phyloP scores from a whole-genome alignment of 495 filamentous ascomycete genomes.

The Xylaria cubensis region DNA sequence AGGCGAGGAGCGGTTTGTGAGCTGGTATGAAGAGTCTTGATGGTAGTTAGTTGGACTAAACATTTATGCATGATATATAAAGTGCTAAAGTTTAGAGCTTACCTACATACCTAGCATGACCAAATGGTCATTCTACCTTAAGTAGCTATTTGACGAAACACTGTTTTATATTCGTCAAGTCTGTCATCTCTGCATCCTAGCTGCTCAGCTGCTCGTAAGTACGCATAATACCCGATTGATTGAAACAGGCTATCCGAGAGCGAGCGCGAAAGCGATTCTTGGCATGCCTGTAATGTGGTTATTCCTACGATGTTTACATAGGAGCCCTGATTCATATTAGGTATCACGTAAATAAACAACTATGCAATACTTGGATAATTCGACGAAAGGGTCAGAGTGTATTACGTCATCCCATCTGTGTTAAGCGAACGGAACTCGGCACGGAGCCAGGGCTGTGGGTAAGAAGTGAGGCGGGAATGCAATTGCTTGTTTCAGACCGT shows the following conservation, averaged over 20 bases:
- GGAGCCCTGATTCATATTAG: not conserved
- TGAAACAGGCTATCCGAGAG: no score
- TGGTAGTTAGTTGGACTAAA: not conserved
- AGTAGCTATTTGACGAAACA: not conserved
- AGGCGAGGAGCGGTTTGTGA: conserved; percentile 66
- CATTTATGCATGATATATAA: not conserved
- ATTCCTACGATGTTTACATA: not conserved
- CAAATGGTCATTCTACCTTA: not conserved
- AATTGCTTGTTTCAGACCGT: not conserved
- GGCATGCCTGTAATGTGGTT: not conserved
- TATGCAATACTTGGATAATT: not conserved
- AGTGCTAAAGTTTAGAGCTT: not conserved
- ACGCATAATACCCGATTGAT: no score
- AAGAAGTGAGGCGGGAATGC: conserved; percentile 6
- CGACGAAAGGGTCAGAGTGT: not conserved
- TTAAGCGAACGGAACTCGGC: conserved; percentile 19
- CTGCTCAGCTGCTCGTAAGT: no score
- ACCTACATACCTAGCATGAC: not conserved
- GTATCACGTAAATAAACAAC: no score
- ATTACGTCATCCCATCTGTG: conserved; percentile 5
- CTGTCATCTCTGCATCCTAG: no score
- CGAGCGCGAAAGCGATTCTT: not conserved
- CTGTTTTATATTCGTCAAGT: not conserved
- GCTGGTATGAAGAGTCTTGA: conserved; percentile 35
- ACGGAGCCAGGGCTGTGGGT: not conserved